Evolutionary conservation across 495 filamentous ascomycete species (phyloP).

Genomic region (Penicillium waksmanii): DNA sequence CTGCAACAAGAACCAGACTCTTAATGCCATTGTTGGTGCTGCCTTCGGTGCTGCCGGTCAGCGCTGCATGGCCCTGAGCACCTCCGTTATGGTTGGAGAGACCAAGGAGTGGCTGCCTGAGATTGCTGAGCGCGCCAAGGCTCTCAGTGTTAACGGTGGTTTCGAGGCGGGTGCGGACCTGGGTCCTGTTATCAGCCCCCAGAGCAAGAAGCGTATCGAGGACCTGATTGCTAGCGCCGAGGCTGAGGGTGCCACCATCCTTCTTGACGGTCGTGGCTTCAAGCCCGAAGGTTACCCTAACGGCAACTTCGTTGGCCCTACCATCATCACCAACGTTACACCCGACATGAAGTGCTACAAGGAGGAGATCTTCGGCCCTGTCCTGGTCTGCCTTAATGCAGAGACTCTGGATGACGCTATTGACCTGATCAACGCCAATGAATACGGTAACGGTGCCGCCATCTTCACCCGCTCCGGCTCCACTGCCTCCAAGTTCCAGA

Average conservation of each 20-base stretch:
- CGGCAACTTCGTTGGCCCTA: conserved; percentile 93
- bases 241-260: conserved; percentile 89
- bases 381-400: conserved; percentile 62
- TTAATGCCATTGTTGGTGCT: conserved; percentile 92
- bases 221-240: conserved; percentile 85
- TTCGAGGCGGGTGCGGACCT: conserved; percentile 95
- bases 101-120: conserved; percentile 92
- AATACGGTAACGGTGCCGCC: conserved; percentile 72
- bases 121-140: conserved; percentile 87
- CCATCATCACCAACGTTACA: conserved; percentile 92
- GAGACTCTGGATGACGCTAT: conserved; percentile 82
- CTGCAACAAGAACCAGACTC: conserved; percentile 95
- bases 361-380: conserved; percentile 97
- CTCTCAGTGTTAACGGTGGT: conserved; percentile 87
- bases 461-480: conserved; percentile 69
- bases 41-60: conserved; percentile 97
- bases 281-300: conserved; percentile 92
- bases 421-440: conserved; percentile 66
- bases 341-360: conserved; percentile 91
- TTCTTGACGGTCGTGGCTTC: conserved; percentile 90
- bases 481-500: conserved; percentile 66
- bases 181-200: conserved; percentile 94
- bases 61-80: conserved; percentile 96
- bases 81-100: conserved; percentile 91
- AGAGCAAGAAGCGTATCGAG: conserved; percentile 90